Base-by-base conservation (phyloP, 106 monocot species). In the Dioscorea alata region DNA sequence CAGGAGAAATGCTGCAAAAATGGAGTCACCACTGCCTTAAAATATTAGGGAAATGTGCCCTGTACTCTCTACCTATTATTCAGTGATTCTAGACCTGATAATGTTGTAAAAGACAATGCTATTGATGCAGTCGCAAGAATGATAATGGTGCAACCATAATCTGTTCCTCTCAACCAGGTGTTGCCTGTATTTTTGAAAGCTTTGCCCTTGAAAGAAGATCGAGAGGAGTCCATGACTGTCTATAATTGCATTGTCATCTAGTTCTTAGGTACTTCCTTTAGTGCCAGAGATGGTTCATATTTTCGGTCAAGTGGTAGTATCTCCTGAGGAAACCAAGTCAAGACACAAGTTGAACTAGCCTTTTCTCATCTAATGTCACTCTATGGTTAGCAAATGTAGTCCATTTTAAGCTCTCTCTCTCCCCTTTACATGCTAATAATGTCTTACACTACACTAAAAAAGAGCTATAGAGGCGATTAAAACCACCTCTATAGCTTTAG, bases 1-100 rank as follows among this genome's bases (percentile, higher is more conserved):
- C 59, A 82, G 92, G 77, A 88, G 99, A 78, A 99, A 99, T 80
- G 99, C 93, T 62, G 99, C 99, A 93, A 88, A 74, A 93, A 90
- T 80, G 99, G 99, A 9, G 89, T 90, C 32, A 42, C 74, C 66
- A 71, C 64, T 48, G 65, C 81, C 59, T 69, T 99, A 28, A 99
- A 87, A 87, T 90, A 99, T 33, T 99, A 85, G 73, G 90, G 83
- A 19, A 93, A 99, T 67, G 71, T 93, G 71, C 85, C 93, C 18
- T 87, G 87, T 71, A 69, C 70, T 48, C 87, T 99, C 56, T 83
- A 85, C 75, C 90, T 87, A 64, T 71, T 99, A 50, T 93, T 99
- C 79, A 82, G 92, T 31, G 89, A 77, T 13, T 78, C 80, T 18
- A 93, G 93, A 76, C 67, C 81, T 12, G 99, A 90, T 75, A 77